Base-by-base conservation (phyloP, 2,329 filamentous ascomycete genomes). In the Coniochaeta sp. region DNA sequence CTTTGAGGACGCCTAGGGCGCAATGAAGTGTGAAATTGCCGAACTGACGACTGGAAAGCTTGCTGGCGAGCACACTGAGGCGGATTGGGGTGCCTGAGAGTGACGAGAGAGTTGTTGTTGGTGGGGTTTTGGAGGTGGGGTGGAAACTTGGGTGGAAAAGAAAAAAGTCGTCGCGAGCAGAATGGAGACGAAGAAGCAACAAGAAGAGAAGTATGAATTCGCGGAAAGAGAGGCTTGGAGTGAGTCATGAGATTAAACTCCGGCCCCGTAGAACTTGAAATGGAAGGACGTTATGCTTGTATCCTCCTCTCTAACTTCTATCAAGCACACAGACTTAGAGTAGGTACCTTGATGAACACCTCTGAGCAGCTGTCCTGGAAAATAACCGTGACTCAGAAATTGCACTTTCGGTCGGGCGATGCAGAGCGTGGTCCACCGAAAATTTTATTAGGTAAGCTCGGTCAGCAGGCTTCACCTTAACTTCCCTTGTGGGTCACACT, bases 71-170 rank as follows among this genome's bases (percentile, higher is more conserved):
- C 3, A n/a, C 38, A n/a, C 38, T n/a, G 38, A 40, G 16, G 17
- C 16, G 38, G n/a, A 28, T 52, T 52, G 47, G 17, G 62, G 40
- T 56, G 56, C 38, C 59, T 62, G 63, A 50, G 59, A 54, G 33
- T 38, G 44, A 60, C 56, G 60, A 24, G 61, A 38, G 61, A 62
- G 58, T 33, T 59, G 56, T 43, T 47, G 58, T 52, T 22, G 58
- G 62, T 59, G 62, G 59, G 58, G 31, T 22, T 26, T 12, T 44
- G 57, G 31, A 52, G 57, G 43, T 58, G 57, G 52, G 22, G 58
- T 60, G 38, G 58, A 34, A 44, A 52, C 31, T 28, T 28, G 24
- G 24, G 34, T 28, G 9, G 22, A n/a, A 17, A 40, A 19, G 28
- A 52, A 19, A 47, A 54, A 50, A 58, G 52, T 60, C 55, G 55